Evolutionary conservation across 2,329 filamentous ascomycete species (phyloP), one percentile per base, ranked within the genome.

Genomic region (Fusarium subglutinans): DNA sequence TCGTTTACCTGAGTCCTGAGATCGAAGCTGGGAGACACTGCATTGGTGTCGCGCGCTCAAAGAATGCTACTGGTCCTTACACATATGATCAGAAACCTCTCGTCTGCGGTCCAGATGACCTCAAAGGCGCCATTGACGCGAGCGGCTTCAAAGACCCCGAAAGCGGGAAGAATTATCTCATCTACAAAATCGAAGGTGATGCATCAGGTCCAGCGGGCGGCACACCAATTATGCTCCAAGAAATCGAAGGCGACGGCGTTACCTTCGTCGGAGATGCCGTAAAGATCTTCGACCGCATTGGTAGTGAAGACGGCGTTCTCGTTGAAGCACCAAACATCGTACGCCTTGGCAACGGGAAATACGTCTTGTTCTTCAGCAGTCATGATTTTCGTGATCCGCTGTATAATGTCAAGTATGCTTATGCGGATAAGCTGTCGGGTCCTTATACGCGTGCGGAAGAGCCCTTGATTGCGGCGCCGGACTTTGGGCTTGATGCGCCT

Each of bases 371-470:
- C 58, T 69, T 63, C 9, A 70, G 67, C 58, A 58, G 65, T 9
- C 58, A 69, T 9, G 28, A 58, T n/a, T 70, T 70, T 14, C 51
- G 62, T 1, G 53, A 70, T 24, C 43, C 45, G 9, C 9, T 50
- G 37, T 69, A 69, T 38, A 53, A 69, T 20, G 58, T 70, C 51
- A 70, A 70, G 5, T 70, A 69, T 15, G 65, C 53, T 2, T 69
- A 58, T 24, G 53, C 67, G 4, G 53, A 69, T 20, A 59, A 64
- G 18, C 1, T 70, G 2, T 48, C 58, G 0, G 67, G 67, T 0
- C 67, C 67, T 2, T 69, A 70, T n/a, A 47, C 37, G 2, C 67
- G 67, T 13, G 67, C 65, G 1, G 41, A 50, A 4, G 65, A 63
- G 43, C 50, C 58, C 6, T 15, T 70, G 45, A 64, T 70, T 33